phyloP scores from a whole-genome alignment of 371 early-diverging fungal species.

The Actinomortierella wolfii region DNA sequence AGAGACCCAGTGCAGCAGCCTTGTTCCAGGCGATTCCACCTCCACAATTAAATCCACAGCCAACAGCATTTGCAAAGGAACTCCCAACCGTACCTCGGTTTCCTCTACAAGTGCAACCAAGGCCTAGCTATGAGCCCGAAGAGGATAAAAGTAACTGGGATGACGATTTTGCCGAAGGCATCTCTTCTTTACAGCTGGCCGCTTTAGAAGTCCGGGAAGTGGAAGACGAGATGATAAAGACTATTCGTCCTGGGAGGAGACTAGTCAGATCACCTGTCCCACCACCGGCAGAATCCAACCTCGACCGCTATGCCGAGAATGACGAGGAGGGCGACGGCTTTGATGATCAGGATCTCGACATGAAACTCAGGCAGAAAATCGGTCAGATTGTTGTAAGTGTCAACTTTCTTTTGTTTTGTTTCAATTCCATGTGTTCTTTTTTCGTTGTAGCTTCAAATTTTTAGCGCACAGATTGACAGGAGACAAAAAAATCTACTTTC shows the following conservation, averaged over 20 bases:
- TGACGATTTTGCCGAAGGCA: slow-evolving; percentile 50
- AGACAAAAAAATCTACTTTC: slow-evolving; percentile 7
- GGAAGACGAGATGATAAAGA: slow-evolving; percentile 39
- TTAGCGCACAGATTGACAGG: neutral
- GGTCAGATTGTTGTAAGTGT: no score
- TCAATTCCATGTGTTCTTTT: no score
- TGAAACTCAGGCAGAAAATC: slow-evolving; percentile 13
- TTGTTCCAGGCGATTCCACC: no score
- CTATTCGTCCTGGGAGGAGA: slow-evolving; percentile 20
- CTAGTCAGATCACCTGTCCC: neutral
- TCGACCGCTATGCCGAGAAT: neutral
- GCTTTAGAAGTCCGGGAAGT: slow-evolving; percentile 33
- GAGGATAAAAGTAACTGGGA: slow-evolving; percentile 49
- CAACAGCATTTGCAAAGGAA: slow-evolving; percentile 4
- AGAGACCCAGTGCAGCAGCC: no score
- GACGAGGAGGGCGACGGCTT: slow-evolving; percentile 21
- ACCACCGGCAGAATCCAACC: neutral
- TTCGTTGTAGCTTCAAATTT: no score
- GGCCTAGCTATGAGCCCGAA: slow-evolving; percentile 33
- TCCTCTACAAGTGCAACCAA: neutral
- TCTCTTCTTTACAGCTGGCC: slow-evolving; percentile 32
- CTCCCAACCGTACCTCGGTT: neutral
- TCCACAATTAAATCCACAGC: no score
- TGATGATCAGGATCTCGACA: slow-evolving; percentile 12
- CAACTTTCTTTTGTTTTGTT: no score